Evolutionary conservation across 2,329 filamentous ascomycete genomes (phyloP), one percentile per base, ranked within the genome.

Genomic region (Penicillium expansum): DNA sequence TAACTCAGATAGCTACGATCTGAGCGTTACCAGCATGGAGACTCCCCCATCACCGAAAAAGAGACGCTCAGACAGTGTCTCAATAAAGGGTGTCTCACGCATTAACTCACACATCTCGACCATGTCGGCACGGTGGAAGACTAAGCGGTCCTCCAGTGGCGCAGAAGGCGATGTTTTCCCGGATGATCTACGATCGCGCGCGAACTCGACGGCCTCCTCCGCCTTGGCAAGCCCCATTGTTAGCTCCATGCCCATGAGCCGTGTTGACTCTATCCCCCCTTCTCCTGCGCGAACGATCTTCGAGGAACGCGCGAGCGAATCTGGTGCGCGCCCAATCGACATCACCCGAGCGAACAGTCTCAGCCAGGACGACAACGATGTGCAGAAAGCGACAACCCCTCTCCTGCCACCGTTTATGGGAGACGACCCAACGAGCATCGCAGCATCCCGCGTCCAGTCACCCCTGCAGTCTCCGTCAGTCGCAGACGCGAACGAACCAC

Each of bases 391-490:
- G 0, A 88, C 88, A 4, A 97, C 92, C 3, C 93, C 92, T 38
- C 81, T 97, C 8, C 81, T 97, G 2, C 92, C 92, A 8, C 92
- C 92, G 0, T 81, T 94, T 35, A 83, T 95, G 78, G 86, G 84
- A 29, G 82, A 84, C 54, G 75, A 80, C 22, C 76, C 73, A n/a
- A 72, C 73, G 13, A 72, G 76, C 38, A 67, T 68, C n/a, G 69
- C 78, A 37, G 77, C 84, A 41, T 81, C 85, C 0, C 82, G 83
- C 1, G 79, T 88, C 32, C 83, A 90, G 57, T 95, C 91, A 8
- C 91, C 92, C n/a, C 79, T 96, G 27, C 91, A 95, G 73, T 95
- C 91, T 0, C 92, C 92, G 0, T 88, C 86, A 0, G 83, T 94
- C 18, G 90, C 87, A 10, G 85, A 86, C n/a, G 76, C 82, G 38